Base-by-base conservation (phyloP, 2,329 filamentous ascomycete genomes). In the Teratosphaeria epicoccoides region DNA sequence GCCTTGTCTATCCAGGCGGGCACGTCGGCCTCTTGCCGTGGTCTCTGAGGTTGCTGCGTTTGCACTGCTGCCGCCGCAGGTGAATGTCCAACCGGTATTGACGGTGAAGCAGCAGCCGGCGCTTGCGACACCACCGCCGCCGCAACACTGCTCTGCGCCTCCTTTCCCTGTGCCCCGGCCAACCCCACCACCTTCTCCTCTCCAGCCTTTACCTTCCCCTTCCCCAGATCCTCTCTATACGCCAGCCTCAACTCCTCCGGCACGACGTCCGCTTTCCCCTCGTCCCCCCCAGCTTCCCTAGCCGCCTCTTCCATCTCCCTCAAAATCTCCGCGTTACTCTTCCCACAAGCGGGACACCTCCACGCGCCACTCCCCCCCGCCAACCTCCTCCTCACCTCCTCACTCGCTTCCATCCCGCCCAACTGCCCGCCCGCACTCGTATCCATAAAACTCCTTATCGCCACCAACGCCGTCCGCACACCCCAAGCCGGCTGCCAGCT, bases 401-500 rank as follows among this genome's bases (percentile, higher is more conserved):
- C 82, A 24, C 74, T 80, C 3, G 84, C 84, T 58, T 96, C 90
- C 61, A 97, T 75, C 0, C 93, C 93, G 11, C 93, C 93, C 1
- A 98, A 75, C 73, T 97, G 93, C 1, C 93, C 93, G 60, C 80
- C 82, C 7, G 87, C 83, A 60, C 91, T 87, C 2, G 85, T 90
- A 67, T 94, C 89, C 89, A 98, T 97, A 69, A 96, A 96, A 60
- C 81, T 85, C 50, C 93, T 75, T 47, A 97, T 81, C 5, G 82
- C 82, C 4, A 82, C 75, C 52, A 98, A 73, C 14, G 93, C 91
- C 3, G 93, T 97, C 54, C 93, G 79, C 9, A 98, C 85, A 0
- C 93, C 93, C 93, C 93, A 98, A 0, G 93, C 93, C 0, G 93
- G 93, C 76, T 96, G 91, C 93, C 93, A 98, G 14, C 88, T 95